Base-by-base conservation (phyloP, 2,329 filamentous ascomycete genomes). In the Laburnicola sp. region DNA sequence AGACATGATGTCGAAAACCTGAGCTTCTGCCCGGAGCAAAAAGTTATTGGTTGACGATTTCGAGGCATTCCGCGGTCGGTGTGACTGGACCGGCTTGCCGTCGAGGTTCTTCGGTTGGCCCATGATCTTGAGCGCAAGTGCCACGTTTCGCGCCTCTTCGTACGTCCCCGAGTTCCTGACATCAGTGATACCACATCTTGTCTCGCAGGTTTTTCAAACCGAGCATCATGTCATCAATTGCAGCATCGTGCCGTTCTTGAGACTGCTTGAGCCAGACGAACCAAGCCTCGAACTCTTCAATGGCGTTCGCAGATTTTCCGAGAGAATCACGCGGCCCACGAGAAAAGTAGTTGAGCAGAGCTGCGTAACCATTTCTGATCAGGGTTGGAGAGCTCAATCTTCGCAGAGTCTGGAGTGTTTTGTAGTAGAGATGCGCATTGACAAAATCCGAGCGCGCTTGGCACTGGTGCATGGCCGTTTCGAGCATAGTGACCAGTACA, bases 151-250 rank as follows among this genome's bases (percentile, higher is more conserved):
- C 34, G 90, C 91, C 60, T 95, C 88, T 53, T 94, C 89, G 64
- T 97, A 97, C 7, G 86, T 85, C 42, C 86, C 88, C 3, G 94
- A 97, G 63, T 93, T 92, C 56, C 90, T 87, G 26, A 97, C 92
- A 70, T 97, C 91, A 1, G 89, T 93, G 53, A 94, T 89, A 99
- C 94, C 94, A 99, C 89, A 97, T 96, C 78, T 97, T 97, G 70
- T 96, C 89, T 36, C 94, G 85, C 34, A 97, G 80, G 22, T 87
- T 86, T 50, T 86, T 84, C 32, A 94, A 80, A 4, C 84, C 84
- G 51, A 80, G 80, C 80, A 90, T 88, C 83, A 91, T 89, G 4
- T 84, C 80, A 35, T 91, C 87, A 31, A 92, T 86, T 9, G 85
- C 81, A 2, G 80, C 82, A 62, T 93, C 89, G 41, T 91, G 86